Base-by-base conservation (phyloP, 176 grass and related monocot genomes). In the Aegilops bicornis region DNA sequence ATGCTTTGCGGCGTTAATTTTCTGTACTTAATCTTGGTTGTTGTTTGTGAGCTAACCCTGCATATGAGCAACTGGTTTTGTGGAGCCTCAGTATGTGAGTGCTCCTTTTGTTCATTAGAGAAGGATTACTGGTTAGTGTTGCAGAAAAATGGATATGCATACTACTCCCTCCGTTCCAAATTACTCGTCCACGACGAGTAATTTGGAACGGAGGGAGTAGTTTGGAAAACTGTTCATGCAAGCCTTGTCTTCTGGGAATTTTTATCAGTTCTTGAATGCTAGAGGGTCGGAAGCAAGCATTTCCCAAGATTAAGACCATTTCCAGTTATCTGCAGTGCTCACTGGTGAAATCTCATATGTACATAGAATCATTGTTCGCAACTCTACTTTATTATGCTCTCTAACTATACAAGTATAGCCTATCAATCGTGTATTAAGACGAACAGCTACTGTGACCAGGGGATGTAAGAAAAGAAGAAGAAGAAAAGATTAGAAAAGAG, bases 401-500 rank as follows among this genome's bases (percentile, higher is more conserved):
- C 30, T 17, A 78, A 70, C 86, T 91, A 66, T 88, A 88, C 82
- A 91, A 39, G 72, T 86, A 82, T 84, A 43, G 40, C 56, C 71
- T 88, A 88, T 67, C 52, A 79, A 6, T 8, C 78, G 43, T 54
- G 32, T 32, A 56, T 52, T 43, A 80, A 40, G 80, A 58, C 64
- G 77, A 77, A 60, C 13, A 50, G 30, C 77, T 85, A 80, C 27
- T 50, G 13, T 0, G 27, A 78, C 67, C 50, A 11, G 24, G 16
- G 6, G 25, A 78, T 76, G 25, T 61, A 79, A 83, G 40, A 64
- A 69, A 67, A 89, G 31, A 61, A 76, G 60, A 68, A 70, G 10
- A 27, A n/a, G 23, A 35, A 8, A 20, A 66, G 8, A 68, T 81
- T n/a, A 50, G 63, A 68, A 70, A 70, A 70, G 65, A 56, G 66